Conservation (phyloP, 257 asterid species). For the Ballota nigra region DNA sequence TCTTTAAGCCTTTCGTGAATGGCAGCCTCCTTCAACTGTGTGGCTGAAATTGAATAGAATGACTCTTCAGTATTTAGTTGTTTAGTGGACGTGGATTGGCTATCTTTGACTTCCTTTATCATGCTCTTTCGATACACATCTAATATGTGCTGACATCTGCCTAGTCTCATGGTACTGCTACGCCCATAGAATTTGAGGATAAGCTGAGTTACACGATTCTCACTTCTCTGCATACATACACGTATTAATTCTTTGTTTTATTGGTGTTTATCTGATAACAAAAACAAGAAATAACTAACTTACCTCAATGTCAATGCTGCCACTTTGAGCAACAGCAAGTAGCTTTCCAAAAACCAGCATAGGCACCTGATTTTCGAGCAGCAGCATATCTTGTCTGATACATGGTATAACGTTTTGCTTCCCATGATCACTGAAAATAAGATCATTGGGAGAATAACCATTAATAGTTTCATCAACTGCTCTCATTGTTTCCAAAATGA, state of each 20-base stretch:
- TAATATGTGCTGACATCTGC: slow-evolving; percentile 30
- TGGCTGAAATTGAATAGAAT: slow-evolving; percentile 28
- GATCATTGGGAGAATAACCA: slow-evolving; percentile 23
- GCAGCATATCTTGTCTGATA: slow-evolving; percentile 29
- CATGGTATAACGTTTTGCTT: slow-evolving; percentile 16
- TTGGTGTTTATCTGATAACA: not conserved
- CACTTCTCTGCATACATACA: not conserved
- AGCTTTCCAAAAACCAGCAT: slow-evolving; percentile 14
- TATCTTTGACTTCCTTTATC: not conserved
- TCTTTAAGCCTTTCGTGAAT: slow-evolving; percentile 24
- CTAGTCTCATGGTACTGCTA: too few species aligned
- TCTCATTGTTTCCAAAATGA: slow-evolving; percentile 29
- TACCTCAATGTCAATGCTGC: not conserved
- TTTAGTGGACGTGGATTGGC: not conserved
- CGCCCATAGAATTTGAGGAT: not conserved
- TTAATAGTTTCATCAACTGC: not conserved
- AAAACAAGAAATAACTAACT: too few species aligned
- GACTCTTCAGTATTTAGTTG: not conserved
- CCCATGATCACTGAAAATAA: slow-evolving; percentile 29
- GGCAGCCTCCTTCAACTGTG: slow-evolving; percentile 42
- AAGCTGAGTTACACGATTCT: not conserved
- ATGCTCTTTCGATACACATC: slow-evolving; percentile 32
- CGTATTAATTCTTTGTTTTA: not conserved
- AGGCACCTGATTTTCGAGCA: slow-evolving; percentile 26
- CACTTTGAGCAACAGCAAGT: not conserved